phyloP scores from a whole-genome alignment of 2,329 filamentous ascomycete genomes.

The Bretziella fagacearum region DNA sequence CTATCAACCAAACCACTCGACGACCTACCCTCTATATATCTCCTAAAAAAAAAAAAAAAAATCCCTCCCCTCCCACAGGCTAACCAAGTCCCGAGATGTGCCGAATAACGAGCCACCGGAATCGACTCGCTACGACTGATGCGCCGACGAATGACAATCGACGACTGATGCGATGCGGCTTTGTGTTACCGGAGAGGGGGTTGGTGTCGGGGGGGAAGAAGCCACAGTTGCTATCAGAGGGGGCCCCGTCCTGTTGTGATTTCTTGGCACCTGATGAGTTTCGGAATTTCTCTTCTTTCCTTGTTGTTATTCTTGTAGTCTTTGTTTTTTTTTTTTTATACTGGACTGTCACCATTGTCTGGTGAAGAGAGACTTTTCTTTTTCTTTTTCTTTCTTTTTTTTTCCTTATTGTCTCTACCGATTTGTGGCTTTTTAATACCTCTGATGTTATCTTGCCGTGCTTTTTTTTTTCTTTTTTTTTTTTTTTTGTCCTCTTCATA shows the following conservation, averaged over 20 bases:
- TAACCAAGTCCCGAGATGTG: no score
- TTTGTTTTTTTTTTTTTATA: neutral
- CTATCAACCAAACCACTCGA: neutral
- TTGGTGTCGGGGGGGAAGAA: no score
- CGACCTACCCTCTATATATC: no score
- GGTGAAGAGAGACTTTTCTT: neutral
- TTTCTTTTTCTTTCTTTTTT: constrained; percentile 13
- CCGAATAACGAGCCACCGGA: neutral
- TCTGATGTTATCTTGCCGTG: constrained; percentile 15
- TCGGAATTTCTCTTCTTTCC: neutral
- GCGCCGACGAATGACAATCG: constrained; percentile 2
- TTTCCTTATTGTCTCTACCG: constrained; percentile 21
- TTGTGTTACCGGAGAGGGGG: no score
- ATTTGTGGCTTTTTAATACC: constrained; percentile 31
- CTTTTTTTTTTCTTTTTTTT: constrained; percentile 17
- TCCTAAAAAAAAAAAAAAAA: no score
- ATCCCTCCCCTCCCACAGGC: no score
- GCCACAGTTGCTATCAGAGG: no score
- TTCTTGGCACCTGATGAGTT: neutral
- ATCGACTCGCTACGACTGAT: neutral
- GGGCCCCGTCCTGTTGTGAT: no score
- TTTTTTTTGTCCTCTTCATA: constrained; percentile 13
- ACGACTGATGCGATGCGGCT: neutral
- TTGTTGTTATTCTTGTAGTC: neutral
- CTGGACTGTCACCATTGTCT: neutral